A percentile compares a stretch with the other conserved stretches of the same genome.
These are phyloP conservation scores for Microcyclospora tardicrescens DNA, from an alignment of 2,329 filamentous ascomycete genomes.

Conservation along the genomic window DNA sequence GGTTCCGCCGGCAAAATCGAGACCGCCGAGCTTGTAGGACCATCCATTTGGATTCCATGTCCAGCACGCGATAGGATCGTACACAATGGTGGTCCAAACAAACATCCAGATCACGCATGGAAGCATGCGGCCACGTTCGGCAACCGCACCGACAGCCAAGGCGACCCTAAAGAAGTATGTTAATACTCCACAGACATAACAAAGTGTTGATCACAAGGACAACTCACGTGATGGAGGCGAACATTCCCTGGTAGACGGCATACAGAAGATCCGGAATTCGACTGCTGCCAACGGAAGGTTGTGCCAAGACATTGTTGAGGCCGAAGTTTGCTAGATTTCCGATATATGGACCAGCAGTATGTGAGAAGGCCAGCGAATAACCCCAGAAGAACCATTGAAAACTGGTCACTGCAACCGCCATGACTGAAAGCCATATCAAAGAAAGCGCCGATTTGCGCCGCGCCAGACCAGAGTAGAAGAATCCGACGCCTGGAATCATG, in stretches of 20 bases:
- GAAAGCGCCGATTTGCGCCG: conserved; percentile 80
- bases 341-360: conserved; percentile 61
- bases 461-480: conserved; percentile 87
- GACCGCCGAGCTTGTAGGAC: conserved; percentile 64
- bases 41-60: conserved; percentile 80
- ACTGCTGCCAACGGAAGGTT: conserved; percentile 58
- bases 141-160: conserved; percentile 70
- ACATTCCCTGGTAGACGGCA: conserved; percentile 79
- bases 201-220: not conserved
- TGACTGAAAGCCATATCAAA: conserved; percentile 72
- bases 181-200: conserved; percentile 1
- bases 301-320: conserved; percentile 60
- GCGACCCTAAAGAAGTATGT: conserved; percentile 46
- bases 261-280: conserved; percentile 74
- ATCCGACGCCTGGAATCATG: conserved; percentile 86
- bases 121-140: conserved; percentile 77
- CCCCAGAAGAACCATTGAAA: conserved; percentile 98
- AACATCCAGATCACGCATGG: conserved; percentile 89
- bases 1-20: conserved; percentile 83
- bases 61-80: conserved; percentile 90
- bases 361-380: conserved; percentile 71
- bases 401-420: conserved; percentile 63
- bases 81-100: conserved; percentile 78
- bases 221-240: conserved; percentile 59
- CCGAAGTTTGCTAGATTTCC: conserved; percentile 70